These are phyloP conservation scores for Dendrobium officinale DNA, from an alignment of 106 monocot species.

Conservation along the genomic window DNA sequence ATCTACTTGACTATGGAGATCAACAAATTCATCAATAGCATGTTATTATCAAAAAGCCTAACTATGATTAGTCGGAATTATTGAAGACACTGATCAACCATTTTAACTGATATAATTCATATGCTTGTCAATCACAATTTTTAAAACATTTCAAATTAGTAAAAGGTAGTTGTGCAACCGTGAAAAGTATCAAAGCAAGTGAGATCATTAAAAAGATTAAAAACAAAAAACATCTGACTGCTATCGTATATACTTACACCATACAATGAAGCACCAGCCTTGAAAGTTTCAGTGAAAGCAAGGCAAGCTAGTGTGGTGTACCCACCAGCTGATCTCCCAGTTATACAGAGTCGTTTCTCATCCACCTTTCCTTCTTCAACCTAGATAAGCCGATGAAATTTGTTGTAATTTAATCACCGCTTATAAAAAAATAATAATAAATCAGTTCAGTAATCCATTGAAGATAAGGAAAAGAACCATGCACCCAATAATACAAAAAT, in stretches of 20 bases:
- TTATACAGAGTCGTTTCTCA: slow-evolving; percentile 74
- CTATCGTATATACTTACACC: slow-evolving; percentile 51
- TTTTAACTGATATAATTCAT: not conserved
- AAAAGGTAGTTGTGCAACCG: not conserved
- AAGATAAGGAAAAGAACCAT: slow-evolving; percentile 3
- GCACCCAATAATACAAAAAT: not conserved
- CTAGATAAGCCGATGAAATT: slow-evolving; percentile 22
- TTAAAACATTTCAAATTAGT: not conserved
- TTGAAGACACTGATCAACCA: not conserved
- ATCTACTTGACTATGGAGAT: too few species aligned
- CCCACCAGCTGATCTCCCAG: slow-evolving; percentile 85
- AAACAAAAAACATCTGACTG: not conserved
- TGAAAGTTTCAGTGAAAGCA: slow-evolving; percentile 82
- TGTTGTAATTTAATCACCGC: not conserved
- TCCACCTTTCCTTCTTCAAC: slow-evolving; percentile 72
- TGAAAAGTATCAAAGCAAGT: not conserved
- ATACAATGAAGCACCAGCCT: slow-evolving; percentile 79
- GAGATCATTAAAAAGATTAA: not conserved
- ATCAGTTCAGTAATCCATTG: not conserved
- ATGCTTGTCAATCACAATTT: not conserved
- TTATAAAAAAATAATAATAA: not conserved
- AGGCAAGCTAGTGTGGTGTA: slow-evolving; percentile 89
- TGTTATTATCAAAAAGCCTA: not conserved
- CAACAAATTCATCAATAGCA: too few species aligned
- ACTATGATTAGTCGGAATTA: not conserved